These are phyloP conservation scores for Triglochin maritima DNA, from an alignment of 106 monocot species.

Conservation along the genomic window DNA sequence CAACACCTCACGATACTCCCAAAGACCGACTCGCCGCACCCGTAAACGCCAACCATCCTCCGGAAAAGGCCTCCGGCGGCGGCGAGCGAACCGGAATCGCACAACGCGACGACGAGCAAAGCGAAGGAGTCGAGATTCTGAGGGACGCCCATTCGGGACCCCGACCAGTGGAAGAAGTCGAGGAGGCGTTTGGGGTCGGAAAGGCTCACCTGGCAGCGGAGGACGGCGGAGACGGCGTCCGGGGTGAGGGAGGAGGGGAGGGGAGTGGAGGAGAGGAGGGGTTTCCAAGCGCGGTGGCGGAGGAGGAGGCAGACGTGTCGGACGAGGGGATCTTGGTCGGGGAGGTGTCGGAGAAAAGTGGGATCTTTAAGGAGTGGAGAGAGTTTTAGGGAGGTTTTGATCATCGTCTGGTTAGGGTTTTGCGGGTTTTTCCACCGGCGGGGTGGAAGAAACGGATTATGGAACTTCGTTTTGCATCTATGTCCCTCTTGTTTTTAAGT, in stretches of 20 bases:
- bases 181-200: slow-evolving; percentile 27
- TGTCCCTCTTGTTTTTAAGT: no score
- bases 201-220: slow-evolving; percentile 5
- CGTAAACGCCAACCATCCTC: slow-evolving; percentile 34
- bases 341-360: neutral
- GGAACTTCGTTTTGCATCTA: no score
- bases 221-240: slow-evolving; percentile 14
- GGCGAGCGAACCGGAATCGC: slow-evolving; percentile 26
- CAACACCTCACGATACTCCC: slow-evolving; percentile 16
- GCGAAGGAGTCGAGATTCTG: slow-evolving; percentile 36
- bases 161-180: slow-evolving; percentile 68
- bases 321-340: slow-evolving; percentile 3
- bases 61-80: slow-evolving; percentile 38
- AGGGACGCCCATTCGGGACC: slow-evolving; percentile 17
- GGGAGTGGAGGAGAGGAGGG: slow-evolving; percentile 20
- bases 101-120: slow-evolving; percentile 36
- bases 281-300: slow-evolving; percentile 15
- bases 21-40: slow-evolving; percentile 19
- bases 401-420: neutral
- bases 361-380: neutral
- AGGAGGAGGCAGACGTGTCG: slow-evolving; percentile 21
- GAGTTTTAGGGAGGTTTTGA: neutral
- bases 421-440: neutral
- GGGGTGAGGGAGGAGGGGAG: slow-evolving; percentile 20
- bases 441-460: no score